These are phyloP conservation scores for Inga oerstediana DNA, from an alignment of 306 rosid genomes.

Conservation along the genomic window DNA sequence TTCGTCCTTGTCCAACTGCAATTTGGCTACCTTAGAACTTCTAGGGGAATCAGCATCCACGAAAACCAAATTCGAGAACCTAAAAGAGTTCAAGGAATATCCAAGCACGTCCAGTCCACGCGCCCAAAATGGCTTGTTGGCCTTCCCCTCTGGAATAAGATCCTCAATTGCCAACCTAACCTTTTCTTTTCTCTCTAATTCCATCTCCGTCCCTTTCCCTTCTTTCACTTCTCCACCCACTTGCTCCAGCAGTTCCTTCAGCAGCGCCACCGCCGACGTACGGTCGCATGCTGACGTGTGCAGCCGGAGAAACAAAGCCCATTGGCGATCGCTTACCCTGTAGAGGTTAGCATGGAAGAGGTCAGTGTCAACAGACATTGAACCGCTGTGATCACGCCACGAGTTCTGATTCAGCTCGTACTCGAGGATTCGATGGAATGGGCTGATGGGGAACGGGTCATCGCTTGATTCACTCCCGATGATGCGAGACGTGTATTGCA, in stretches of 20 bases:
- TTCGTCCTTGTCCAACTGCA: conserved; percentile 48
- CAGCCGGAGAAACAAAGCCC: conserved; percentile 61
- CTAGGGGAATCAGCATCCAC: conserved; percentile 49
- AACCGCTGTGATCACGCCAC: conserved; percentile 48
- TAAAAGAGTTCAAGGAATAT: conserved; percentile 73
- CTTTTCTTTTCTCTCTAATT: conserved; percentile 38
- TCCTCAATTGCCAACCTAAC: conserved; percentile 63
- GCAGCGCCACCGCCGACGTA: conserved; percentile 59
- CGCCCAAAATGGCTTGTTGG: conserved; percentile 78
- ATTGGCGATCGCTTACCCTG: conserved; percentile 37
- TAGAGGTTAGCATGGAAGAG: conserved; percentile 57
- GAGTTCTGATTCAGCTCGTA: conserved; percentile 62
- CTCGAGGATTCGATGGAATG: conserved; percentile 70
- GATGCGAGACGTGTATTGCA: conserved; percentile 52
- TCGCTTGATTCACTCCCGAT: conserved; percentile 33
- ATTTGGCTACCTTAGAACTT: conserved; percentile 53
- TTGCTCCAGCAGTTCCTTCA: conserved; percentile 46
- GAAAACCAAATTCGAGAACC: conserved; percentile 62
- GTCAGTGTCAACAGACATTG: conserved; percentile 34
- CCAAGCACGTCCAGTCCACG: conserved; percentile 95
- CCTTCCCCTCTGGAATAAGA: conserved; percentile 64
- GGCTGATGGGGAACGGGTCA: conserved; percentile 5
- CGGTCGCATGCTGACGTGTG: conserved; percentile 87
- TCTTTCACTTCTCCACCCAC: conserved; percentile 6
- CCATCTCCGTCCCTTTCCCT: conserved; percentile 35